phyloP scores from a whole-genome alignment of 2,329 filamentous ascomycete genomes.

The Diplodia scrobiculata region DNA sequence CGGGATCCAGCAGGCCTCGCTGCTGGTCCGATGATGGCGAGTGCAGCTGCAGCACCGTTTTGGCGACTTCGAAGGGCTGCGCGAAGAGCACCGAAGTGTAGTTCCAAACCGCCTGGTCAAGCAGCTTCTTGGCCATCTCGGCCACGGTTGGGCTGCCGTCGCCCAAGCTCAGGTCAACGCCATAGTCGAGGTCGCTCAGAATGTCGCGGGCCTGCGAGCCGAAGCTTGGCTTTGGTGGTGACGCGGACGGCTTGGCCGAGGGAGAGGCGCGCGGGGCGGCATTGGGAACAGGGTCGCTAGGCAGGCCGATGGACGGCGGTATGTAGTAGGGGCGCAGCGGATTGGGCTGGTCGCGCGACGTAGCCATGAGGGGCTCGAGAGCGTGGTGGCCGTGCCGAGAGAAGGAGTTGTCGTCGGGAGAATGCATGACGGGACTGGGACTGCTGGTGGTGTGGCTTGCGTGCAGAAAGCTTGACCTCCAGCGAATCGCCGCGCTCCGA shows the following conservation, averaged over 20 bases:
- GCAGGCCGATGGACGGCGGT: constrained; percentile 66
- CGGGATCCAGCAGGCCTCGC: constrained; percentile 31
- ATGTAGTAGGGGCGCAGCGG: constrained; percentile 72
- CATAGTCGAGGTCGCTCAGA: constrained; percentile 88
- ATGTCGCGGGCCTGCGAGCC: constrained; percentile 75
- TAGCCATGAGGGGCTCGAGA: constrained; percentile 42
- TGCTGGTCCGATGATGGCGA: constrained; percentile 43
- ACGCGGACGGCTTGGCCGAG: constrained; percentile 40
- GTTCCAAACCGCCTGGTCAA: constrained; percentile 87
- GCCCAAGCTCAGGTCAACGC: constrained; percentile 75
- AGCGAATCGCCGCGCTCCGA: constrained; percentile 28
- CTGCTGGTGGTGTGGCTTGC: constrained; percentile 17
- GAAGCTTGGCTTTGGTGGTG: constrained; percentile 54
- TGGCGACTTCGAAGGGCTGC: constrained; percentile 96
- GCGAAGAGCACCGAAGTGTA: constrained; percentile 86
- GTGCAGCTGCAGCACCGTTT: constrained; percentile 83
- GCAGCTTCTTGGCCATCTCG: constrained; percentile 71
- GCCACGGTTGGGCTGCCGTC: constrained; percentile 70
- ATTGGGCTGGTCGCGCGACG: constrained; percentile 57
- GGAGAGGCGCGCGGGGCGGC: constrained; percentile 36
- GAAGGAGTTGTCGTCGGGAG: constrained; percentile 9
- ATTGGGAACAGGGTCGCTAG: constrained; percentile 49
- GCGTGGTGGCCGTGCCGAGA: constrained; percentile 8
- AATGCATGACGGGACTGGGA: constrained; percentile 16
- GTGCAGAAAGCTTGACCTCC: constrained; percentile 26